Conservation (phyloP, 441 rosid species). For the Euphorbia celastroides region DNA sequence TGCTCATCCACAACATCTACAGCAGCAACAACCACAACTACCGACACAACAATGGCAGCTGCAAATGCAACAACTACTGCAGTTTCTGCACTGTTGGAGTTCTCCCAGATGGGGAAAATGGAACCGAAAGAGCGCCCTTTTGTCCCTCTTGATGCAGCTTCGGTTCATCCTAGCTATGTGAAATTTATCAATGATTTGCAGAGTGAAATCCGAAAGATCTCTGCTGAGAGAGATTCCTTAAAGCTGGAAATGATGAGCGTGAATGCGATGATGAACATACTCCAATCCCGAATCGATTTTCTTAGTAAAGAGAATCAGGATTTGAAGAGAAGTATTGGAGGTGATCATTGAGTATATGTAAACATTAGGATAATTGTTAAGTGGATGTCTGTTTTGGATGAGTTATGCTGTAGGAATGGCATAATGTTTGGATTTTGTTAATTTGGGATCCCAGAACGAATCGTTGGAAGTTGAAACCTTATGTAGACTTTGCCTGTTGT, state of each 20-base stretch:
- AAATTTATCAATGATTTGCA: constrained; percentile 53
- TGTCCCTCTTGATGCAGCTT: constrained; percentile 25
- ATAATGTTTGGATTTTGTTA: too few relatives aligned
- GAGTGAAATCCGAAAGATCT: constrained; percentile 60
- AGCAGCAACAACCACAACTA: too few relatives aligned
- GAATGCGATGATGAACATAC: constrained; percentile 71
- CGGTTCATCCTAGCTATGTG: constrained; percentile 44
- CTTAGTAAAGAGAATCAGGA: constrained; percentile 69
- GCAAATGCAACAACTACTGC: constrained; percentile 33
- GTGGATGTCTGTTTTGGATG: too few relatives aligned
- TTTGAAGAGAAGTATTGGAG: constrained; percentile 34
- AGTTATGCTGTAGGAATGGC: too few relatives aligned
- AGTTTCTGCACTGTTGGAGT: constrained; percentile 69
- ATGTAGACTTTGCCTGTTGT: too few relatives aligned
- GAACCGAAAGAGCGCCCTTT: constrained; percentile 34
- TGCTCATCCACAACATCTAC: constrained; percentile 70
- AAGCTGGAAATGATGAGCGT: constrained; percentile 84
- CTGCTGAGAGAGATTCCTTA: constrained; percentile 64
- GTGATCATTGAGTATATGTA: neutral
- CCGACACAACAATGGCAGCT: constrained; percentile 26
- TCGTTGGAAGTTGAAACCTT: too few relatives aligned
- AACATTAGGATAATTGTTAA: too few relatives aligned
- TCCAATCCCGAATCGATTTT: constrained; percentile 57
- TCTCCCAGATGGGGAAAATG: constrained; percentile 60
- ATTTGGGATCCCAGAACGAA: too few relatives aligned